phyloP scores from a whole-genome alignment of 345 rosid species.

The Nasturtium officinale region DNA sequence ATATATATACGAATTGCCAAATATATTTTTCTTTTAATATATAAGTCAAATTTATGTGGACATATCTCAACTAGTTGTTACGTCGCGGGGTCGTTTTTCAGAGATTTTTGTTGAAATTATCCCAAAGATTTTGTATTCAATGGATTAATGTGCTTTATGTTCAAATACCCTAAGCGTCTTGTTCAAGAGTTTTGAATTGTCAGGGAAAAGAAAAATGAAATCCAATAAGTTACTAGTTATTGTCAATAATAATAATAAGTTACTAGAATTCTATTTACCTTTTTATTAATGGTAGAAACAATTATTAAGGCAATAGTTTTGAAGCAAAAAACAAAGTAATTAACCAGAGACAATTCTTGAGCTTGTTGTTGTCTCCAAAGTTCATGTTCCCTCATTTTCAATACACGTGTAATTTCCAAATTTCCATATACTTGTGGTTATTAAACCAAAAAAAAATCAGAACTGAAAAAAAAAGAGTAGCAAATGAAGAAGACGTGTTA shows the following conservation, averaged over 20 bases:
- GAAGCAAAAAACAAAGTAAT: background rate
- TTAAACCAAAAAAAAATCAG: background rate
- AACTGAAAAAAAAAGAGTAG: background rate
- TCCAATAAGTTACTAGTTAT: background rate
- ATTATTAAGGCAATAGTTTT: background rate
- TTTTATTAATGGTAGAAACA: background rate
- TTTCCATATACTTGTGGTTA: background rate
- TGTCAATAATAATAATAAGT: background rate
- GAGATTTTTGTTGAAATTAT: constrained; percentile 4
- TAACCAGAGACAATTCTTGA: constrained; percentile 10
- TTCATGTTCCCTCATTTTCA: constrained; percentile 36
- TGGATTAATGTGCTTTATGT: background rate
- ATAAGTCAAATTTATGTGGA: background rate
- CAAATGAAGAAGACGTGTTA: constrained; percentile 19
- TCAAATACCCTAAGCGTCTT: background rate
- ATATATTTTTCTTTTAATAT: background rate
- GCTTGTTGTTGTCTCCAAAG: constrained; percentile 27
- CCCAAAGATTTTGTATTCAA: background rate
- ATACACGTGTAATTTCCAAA: background rate
- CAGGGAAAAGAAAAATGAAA: background rate
- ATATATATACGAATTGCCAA: background rate
- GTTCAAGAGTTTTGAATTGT: background rate
- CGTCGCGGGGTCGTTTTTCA: background rate
- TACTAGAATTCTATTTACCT: background rate
- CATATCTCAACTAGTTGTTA: constrained; percentile 22